phyloP scores from a whole-genome alignment of 345 rosid genomes.

The Kandelia obovata region DNA sequence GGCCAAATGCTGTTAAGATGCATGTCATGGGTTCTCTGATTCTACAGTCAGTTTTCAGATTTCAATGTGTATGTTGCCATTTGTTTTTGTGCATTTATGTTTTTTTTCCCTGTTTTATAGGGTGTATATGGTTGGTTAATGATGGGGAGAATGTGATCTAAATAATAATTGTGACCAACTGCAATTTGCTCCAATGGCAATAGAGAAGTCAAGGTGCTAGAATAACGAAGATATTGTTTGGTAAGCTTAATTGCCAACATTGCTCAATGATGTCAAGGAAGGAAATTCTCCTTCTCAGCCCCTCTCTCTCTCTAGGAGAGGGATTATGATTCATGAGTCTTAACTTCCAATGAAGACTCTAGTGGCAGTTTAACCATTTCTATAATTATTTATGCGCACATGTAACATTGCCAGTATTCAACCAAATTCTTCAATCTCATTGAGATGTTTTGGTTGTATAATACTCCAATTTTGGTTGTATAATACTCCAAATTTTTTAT shows the following conservation, averaged over 20 bases:
- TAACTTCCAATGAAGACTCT: too few species aligned
- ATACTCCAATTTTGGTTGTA: not conserved
- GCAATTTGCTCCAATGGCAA: not conserved
- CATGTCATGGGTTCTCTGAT: slow-evolving; percentile 84
- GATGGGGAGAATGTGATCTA: not conserved
- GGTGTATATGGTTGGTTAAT: not conserved
- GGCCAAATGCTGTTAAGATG: slow-evolving; percentile 72
- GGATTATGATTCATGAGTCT: too few species aligned
- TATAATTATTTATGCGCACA: too few species aligned
- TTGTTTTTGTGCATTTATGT: slow-evolving; percentile 3
- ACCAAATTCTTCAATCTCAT: too few species aligned
- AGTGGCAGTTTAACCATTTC: too few species aligned
- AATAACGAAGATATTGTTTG: not conserved
- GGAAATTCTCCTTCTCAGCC: too few species aligned
- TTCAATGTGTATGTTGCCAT: slow-evolving; percentile 59
- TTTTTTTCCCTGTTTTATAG: not conserved
- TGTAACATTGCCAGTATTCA: too few species aligned
- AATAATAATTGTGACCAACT: not conserved
- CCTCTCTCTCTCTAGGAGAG: too few species aligned
- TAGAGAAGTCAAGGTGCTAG: not conserved
- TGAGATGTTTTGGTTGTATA: too few species aligned
- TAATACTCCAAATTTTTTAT: not conserved
- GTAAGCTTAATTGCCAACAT: not conserved
- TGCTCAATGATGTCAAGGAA: too few species aligned
- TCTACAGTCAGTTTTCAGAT: slow-evolving; percentile 78